Evolutionary conservation across 129 eudicot species (phyloP).

Genomic region (Centrapalus pauciflorus): DNA sequence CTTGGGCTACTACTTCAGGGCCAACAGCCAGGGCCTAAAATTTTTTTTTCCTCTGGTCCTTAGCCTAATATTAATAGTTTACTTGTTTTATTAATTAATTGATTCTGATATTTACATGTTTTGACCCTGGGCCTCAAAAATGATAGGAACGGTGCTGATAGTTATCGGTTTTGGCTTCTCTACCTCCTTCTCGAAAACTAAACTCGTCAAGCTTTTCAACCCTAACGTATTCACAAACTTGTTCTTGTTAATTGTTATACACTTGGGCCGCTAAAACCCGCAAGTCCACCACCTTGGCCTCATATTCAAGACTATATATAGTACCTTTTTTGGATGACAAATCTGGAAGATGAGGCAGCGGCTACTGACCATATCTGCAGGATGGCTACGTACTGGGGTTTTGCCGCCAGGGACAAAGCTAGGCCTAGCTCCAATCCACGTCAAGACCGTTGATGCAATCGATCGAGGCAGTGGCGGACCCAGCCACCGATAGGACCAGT

Average conservation of each 20-base stretch:
- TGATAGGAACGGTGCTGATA: no score
- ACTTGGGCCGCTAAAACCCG: slow-evolving; percentile 9
- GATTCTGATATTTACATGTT: no score
- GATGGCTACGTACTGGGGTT: slow-evolving; percentile 13
- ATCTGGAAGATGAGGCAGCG: slow-evolving; percentile 15
- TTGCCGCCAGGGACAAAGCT: background rate
- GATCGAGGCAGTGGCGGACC: no score
- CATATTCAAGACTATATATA: no score
- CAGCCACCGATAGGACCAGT: no score
- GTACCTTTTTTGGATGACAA: background rate
- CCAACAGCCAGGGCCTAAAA: no score
- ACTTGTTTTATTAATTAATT: no score
- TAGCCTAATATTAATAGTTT: no score
- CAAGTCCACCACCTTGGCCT: slow-evolving; percentile 6
- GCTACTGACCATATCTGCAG: background rate
- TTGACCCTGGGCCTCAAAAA: no score
- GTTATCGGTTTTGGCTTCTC: no score
- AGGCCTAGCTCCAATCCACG: slow-evolving; percentile 21
- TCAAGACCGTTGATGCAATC: slow-evolving; percentile 25
- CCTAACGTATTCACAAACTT: slow-evolving; percentile 8
- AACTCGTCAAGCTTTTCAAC: slow-evolving; percentile 24
- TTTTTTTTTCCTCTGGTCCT: no score
- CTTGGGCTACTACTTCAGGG: no score
- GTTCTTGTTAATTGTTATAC: background rate
- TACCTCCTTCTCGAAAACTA: slow-evolving; percentile 24